phyloP scores from a whole-genome alignment of 179 eudicot species.

The Actinidia polygama region DNA sequence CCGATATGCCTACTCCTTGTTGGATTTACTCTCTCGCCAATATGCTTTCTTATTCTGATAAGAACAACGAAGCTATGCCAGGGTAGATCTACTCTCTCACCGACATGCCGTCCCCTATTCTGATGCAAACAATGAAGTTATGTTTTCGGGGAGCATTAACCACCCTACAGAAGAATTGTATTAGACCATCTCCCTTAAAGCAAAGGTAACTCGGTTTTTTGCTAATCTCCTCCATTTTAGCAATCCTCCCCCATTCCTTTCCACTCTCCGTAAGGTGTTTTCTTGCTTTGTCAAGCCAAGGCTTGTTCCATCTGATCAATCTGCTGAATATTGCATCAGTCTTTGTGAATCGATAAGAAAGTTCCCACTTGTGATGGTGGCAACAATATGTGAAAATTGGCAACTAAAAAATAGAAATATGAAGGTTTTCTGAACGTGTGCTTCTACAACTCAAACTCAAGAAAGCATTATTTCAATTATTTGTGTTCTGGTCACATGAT shows the following conservation, averaged over 20 bases:
- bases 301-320: not conserved
- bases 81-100: not conserved
- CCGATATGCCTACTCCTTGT: too few species aligned
- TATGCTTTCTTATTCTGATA: not conserved
- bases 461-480: not conserved
- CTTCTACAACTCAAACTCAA: constrained; percentile 3
- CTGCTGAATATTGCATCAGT: not conserved
- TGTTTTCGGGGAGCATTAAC: not conserved
- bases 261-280: not conserved
- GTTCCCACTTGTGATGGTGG: not conserved
- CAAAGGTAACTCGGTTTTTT: too few species aligned
- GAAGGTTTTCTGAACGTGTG: not conserved
- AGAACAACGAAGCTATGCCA: not conserved
- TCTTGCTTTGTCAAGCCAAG: not conserved
- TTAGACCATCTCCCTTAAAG: not conserved
- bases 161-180: not conserved
- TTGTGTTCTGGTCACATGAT: not conserved
- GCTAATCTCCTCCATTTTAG: too few species aligned
- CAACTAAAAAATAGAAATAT: not conserved
- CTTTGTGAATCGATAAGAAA: not conserved
- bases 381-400: not conserved
- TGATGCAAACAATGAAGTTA: not conserved
- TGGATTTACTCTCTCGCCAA: not conserved
- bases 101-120: not conserved
- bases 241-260: not conserved